phyloP scores from a whole-genome alignment of 176 grass and related monocot genomes.

The Rhipidocladum racemiflorum region DNA sequence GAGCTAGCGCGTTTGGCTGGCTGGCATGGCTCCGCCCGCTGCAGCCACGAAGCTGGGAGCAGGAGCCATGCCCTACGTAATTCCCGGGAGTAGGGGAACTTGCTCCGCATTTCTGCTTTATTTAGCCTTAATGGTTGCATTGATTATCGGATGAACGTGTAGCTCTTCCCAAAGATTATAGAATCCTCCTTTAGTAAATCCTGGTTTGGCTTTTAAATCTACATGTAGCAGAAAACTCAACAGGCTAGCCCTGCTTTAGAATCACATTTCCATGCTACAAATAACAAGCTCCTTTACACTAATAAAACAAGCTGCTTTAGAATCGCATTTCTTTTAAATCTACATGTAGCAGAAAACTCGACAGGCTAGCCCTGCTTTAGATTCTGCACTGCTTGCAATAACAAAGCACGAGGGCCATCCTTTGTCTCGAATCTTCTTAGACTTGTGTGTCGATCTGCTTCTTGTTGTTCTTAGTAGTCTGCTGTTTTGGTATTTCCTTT shows the following conservation, averaged over 20 bases:
- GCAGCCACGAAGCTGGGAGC: no score
- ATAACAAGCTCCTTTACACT: neutral
- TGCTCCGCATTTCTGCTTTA: no score
- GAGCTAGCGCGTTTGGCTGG: no score
- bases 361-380: no score
- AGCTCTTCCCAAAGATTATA: neutral
- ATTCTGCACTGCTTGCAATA: neutral
- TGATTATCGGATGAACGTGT: neutral
- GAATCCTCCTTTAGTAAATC: neutral
- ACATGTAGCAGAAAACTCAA: neutral
- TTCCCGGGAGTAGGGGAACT: no score
- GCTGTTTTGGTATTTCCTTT: neutral
- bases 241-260: neutral
- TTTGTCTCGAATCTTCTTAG: neutral
- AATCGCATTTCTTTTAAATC: no score
- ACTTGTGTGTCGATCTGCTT: neutral
- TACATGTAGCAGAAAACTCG: no score
- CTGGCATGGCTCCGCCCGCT: no score
- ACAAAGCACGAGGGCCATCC: neutral
- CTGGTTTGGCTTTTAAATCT: neutral
- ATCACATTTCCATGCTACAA: neutral
- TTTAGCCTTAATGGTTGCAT: conserved; percentile 1
- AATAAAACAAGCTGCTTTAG: no score
- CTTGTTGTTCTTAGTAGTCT: neutral
- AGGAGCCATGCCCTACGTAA: no score